Conservation (phyloP, 305 asterid species). For the Coffea humblotiana region DNA sequence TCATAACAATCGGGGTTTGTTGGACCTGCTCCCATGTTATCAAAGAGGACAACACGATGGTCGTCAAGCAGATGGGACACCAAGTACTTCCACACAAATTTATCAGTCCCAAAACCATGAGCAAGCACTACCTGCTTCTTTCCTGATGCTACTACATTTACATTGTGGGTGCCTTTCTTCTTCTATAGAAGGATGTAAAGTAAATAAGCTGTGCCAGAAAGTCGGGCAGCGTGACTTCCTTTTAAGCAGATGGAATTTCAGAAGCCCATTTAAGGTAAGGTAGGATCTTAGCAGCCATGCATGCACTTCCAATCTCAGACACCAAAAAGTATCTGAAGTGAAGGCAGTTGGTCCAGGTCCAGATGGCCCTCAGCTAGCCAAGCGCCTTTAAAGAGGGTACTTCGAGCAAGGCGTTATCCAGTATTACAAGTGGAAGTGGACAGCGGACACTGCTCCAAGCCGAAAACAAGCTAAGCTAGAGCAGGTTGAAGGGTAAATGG, state of each 20-base stretch:
- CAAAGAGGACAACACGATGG: conserved; percentile 54
- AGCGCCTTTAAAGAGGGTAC: not conserved
- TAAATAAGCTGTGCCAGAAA: not conserved
- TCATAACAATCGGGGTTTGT: conserved; percentile 65
- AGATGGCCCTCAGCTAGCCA: not conserved
- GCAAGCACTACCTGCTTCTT: conserved; percentile 46
- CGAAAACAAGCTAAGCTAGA: not conserved
- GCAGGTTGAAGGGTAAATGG: not conserved
- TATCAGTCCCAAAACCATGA: conserved; percentile 68
- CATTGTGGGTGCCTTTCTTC: conserved; percentile 39
- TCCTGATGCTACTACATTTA: conserved; percentile 57
- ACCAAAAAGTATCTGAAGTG: not conserved
- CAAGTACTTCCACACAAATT: conserved; percentile 68
- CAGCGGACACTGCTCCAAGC: too few species aligned
- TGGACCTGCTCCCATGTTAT: conserved; percentile 62
- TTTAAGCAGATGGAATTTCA: not conserved
- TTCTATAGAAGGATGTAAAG: not conserved
- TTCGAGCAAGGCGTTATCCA: not conserved
- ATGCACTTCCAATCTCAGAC: not conserved
- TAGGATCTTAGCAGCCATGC: too few species aligned
- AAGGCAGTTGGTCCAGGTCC: not conserved
- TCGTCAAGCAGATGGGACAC: conserved; percentile 51
- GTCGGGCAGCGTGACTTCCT: not conserved
- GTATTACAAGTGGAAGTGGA: not conserved
- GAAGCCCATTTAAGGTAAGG: not conserved